Evolutionary conservation across 2,329 filamentous ascomycete species (phyloP), one percentile per base, ranked within the genome.

Genomic region (Alternaria longipes): DNA sequence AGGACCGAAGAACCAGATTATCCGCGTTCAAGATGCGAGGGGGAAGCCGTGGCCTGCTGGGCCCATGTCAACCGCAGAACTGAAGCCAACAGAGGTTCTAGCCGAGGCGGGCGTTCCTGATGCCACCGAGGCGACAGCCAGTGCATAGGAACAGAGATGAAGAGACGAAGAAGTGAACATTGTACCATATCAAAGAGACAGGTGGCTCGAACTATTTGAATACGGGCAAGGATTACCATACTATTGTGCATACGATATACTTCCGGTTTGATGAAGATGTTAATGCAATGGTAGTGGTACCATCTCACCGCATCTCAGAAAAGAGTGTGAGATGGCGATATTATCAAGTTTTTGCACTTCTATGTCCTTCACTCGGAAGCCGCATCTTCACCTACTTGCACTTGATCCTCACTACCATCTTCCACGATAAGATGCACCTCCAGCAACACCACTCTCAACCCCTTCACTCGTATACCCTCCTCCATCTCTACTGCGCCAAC

Each of bases 21-120:
- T 99, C 63, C 89, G 90, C 81, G 84, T 99, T 57, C 91, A 96
- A 77, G 95, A 99, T 80, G 91, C 95, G 14, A 87, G 95, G 78
- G 96, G 96, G 86, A 95, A 96, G 84, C 86, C 88, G 24, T 91
- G 88, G 89, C 89, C 89, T 4, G 78, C 85, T 49, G 79, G 86
- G 18, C 75, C 78, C 0, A 76, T 78, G 74, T 69, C 63, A 6
- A 62, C 67, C 8, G 63, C 62, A 4, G 72, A 77, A 12, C 62
- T 74, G 5, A 51, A 52, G 20, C 65, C 65, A 12, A 55, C 62
- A 22, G 56, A 66, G 42, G 40, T 60, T 6, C 56, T 64, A 42
- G 47, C 59, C 26, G 58, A 60, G 5, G 56, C 64, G 38, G 61
- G 30, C 2, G 51, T 61, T 2, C 62, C 50, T 11, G 64, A 62